Percentiles rank a stretch among this genome's conserved stretches.
phyloP scores from a whole-genome alignment of 352 stramenopile genomes.

The Globisporangium spiculum region DNA sequence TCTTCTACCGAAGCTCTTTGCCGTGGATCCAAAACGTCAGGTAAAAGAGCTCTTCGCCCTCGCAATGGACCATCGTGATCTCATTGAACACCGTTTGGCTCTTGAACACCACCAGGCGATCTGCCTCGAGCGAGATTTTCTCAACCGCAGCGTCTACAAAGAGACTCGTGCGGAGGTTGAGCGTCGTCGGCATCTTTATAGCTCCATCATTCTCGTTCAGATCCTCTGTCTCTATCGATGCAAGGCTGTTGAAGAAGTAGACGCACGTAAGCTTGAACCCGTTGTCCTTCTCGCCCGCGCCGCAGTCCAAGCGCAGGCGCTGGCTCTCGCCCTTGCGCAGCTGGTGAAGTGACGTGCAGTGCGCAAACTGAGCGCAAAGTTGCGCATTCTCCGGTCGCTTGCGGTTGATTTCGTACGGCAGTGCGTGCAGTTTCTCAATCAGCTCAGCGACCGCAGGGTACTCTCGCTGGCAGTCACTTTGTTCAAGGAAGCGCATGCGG shows the following conservation, averaged over 20 bases:
- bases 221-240: slow-evolving; percentile 5
- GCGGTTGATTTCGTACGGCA: slow-evolving; percentile 83
- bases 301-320: slow-evolving; percentile 64
- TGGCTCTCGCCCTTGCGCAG: slow-evolving; percentile 43
- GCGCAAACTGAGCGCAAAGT: slow-evolving; percentile 69
- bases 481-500: slow-evolving; percentile 62
- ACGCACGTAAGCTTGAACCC: slow-evolving; percentile 75
- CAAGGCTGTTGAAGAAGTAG: slow-evolving; percentile 52
- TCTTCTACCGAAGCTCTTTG: slow-evolving; percentile 25
- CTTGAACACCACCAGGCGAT: slow-evolving; percentile 67
- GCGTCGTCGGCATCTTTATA: slow-evolving; percentile 6
- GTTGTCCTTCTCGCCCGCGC: slow-evolving; percentile 65
- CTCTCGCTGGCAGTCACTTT: slow-evolving; percentile 42
- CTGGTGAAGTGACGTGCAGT: slow-evolving; percentile 55
- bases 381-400: slow-evolving; percentile 41
- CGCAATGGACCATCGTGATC: slow-evolving; percentile 36
- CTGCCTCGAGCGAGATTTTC: slow-evolving; percentile 27
- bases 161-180: slow-evolving; percentile 38
- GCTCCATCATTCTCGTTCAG: no score
- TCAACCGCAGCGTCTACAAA: slow-evolving; percentile 29
- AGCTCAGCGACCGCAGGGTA: slow-evolving; percentile 76
- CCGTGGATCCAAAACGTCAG: slow-evolving; percentile 86
- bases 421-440: slow-evolving; percentile 64
- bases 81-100: slow-evolving; percentile 71
- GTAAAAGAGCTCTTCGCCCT: slow-evolving; percentile 43